Percentiles rank a stretch among this genome's conserved stretches.
Conservation (phyloP, 148 eudicot species). For the Fagopyrum tataricum region DNA sequence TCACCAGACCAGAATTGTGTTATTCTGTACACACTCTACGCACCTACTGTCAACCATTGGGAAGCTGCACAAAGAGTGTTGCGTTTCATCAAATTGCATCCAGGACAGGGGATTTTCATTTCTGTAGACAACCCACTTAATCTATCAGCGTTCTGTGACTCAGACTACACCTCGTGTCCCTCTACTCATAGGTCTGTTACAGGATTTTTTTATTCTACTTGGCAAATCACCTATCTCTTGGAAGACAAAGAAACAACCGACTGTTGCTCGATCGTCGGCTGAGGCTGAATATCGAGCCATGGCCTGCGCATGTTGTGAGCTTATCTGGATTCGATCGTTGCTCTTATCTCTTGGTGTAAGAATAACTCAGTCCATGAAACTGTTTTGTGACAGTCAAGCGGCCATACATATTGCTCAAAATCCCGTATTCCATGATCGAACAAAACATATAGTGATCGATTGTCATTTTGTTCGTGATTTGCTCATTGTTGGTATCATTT, state of each 20-base stretch:
- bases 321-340: background rate
- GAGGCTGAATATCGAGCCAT: slow-evolving; percentile 24
- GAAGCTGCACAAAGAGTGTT: background rate
- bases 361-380: background rate
- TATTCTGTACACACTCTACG: background rate
- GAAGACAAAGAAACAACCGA: background rate
- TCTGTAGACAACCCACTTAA: background rate
- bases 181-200: background rate
- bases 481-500: too few species aligned
- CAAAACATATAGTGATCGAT: background rate
- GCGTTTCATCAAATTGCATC: background rate
- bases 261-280: too few species aligned
- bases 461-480: background rate
- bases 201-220: background rate
- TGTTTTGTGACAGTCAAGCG: background rate
- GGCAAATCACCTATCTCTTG: background rate
- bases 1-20: background rate
- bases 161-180: background rate
- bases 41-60: background rate
- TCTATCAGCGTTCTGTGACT: background rate
- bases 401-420: background rate
- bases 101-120: background rate
- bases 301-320: background rate
- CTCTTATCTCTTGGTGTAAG: background rate
- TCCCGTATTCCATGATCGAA: background rate